A percentile compares a stretch with the other conserved stretches of the same genome.
phyloP scores from a whole-genome alignment of 1,139 yeast species.

The Kazachstania sp. region DNA sequence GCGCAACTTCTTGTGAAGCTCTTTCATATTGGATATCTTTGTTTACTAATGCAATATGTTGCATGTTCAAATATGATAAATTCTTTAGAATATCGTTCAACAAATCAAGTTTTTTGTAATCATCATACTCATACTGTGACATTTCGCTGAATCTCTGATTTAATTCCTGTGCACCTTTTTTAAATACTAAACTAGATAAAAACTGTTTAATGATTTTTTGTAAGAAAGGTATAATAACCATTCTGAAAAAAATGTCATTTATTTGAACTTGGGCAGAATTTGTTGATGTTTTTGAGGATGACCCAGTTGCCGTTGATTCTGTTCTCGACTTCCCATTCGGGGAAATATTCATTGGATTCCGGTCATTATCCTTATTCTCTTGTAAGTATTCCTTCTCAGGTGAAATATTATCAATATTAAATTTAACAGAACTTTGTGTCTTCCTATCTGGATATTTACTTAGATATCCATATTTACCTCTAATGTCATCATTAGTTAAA shows the following conservation, averaged over 20 bases:
- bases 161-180: conserved; percentile 13
- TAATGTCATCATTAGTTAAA: neutral
- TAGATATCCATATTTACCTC: neutral
- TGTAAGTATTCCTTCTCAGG: too few species aligned
- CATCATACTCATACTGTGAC: conserved; percentile 2
- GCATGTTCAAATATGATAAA: conserved; percentile 15
- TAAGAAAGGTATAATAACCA: conserved; percentile 16
- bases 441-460: neutral
- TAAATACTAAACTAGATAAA: conserved; percentile 15
- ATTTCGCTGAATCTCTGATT: conserved; percentile 10
- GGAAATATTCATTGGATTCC: neutral
- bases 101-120: conserved; percentile 8
- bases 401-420: neutral
- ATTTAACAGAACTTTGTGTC: neutral
- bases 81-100: conserved; percentile 15
- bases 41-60: conserved; percentile 18
- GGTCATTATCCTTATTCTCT: neutral
- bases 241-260: conserved; percentile 13
- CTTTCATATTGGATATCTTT: conserved; percentile 19
- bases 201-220: conserved; percentile 14
- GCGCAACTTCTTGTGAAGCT: conserved; percentile 15
- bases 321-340: conserved; percentile 2
- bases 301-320: conserved; percentile 10
- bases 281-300: conserved; percentile 16
- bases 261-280: conserved; percentile 11